Percentiles rank a stretch among this genome's conserved stretches.
Evolutionary conservation across 495 filamentous ascomycete genomes (phyloP).

Genomic region (Cetradonia linearis): DNA sequence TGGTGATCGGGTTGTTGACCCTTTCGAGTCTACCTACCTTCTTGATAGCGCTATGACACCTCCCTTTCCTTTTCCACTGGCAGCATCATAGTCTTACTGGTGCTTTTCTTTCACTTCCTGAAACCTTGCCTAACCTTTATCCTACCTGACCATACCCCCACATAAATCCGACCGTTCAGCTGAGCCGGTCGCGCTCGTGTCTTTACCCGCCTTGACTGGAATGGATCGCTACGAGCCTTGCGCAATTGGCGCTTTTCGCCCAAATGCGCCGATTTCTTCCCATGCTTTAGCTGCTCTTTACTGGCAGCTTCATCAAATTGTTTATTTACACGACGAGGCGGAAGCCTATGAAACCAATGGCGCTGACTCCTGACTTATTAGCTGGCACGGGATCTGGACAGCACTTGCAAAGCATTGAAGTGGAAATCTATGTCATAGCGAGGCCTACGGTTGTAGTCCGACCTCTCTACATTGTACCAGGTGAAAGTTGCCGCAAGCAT

Average conservation of each 20-base stretch:
- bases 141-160: neutral
- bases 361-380: neutral
- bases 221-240: conserved; percentile 13
- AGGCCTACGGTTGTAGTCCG: neutral
- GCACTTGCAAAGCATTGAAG: neutral
- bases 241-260: conserved; percentile 7
- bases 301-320: neutral
- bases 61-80: neutral
- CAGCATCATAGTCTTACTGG: neutral
- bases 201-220: conserved; percentile 1
- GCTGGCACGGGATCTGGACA: neutral
- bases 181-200: neutral
- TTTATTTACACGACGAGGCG: neutral
- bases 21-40: neutral
- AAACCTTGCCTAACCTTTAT: neutral
- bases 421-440: conserved; percentile 5
- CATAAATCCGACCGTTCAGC: neutral
- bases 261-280: neutral
- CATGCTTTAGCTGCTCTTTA: neutral
- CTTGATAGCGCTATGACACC: neutral
- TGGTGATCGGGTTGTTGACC: conserved; percentile 1
- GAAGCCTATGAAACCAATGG: conserved; percentile 6
- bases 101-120: neutral
- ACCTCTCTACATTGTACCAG: neutral
- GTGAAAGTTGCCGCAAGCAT: conserved; percentile 2